Base-by-base conservation (phyloP, 2,329 filamentous ascomycete genomes). In the Apiospora arundinis region DNA sequence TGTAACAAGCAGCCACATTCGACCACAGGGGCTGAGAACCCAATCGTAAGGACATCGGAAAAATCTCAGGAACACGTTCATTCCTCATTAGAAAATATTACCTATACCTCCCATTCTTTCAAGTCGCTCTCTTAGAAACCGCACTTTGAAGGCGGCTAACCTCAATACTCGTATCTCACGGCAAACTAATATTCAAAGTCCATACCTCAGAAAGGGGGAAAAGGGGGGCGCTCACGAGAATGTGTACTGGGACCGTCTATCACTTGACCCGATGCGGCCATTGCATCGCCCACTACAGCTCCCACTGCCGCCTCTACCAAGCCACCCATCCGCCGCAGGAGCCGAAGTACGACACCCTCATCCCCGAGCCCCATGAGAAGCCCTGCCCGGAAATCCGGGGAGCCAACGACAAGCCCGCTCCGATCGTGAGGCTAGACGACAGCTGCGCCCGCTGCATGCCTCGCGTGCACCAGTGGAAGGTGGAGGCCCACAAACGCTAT, bases 221-320 rank as follows among this genome's bases (percentile, higher is more conserved):
- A 40, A 23, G n/a, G 56, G 52, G 56, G 32, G 8, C 56, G 28
- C 56, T 40, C 32, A 40, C 18, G 25, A 56, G 6, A 28, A 69
- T 56, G 46, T 69, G 67, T 42, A 56, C 46, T 1, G 67, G 67
- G n/a, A 56, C 18, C 1, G 42, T 42, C 28, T 69, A 69, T 16
- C 46, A 14, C 25, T 12, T 69, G 45, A 40, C 14, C 37, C 14
- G 37, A 37, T 69, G 67, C 37, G 18, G 25, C 8, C 67, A 69
- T 21, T 18, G 4, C n/a, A 37, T 69, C 32, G 48, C 44, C 9
- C 21, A 25, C 32, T 56, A 69, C 32, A 69, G 32, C 28, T 69
- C 67, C 28, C 16, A 69, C 46, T 69, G 67, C 46, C 44, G 66
- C 21, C 18, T 40, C 7, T 69, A 49, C 32, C 32, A n/a, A 23